Evolutionary conservation across 2,329 filamentous ascomycete species (phyloP).

Genomic region (Fusarium papillatum): DNA sequence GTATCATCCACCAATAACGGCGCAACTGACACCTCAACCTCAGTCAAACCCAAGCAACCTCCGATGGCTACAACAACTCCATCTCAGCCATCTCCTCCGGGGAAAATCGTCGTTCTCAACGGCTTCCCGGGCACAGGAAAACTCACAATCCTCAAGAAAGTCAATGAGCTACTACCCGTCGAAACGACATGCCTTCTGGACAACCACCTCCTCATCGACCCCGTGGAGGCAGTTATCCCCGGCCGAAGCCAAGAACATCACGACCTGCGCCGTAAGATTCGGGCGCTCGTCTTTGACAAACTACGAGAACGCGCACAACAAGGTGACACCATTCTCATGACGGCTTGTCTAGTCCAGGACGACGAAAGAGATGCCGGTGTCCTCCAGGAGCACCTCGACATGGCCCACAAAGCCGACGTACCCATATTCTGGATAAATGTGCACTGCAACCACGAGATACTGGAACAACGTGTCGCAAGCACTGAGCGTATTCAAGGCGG

Average conservation of each 20-base stretch:
- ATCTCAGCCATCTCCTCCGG: not conserved
- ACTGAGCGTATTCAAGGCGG: not conserved
- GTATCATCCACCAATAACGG: not conserved
- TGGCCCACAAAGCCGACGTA: not conserved
- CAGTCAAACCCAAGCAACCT: not conserved
- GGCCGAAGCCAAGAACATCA: constrained; percentile 32
- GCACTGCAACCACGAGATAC: not conserved
- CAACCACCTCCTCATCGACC: constrained; percentile 40
- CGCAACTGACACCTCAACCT: not conserved
- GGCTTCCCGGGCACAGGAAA: constrained; percentile 39
- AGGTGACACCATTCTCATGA: constrained; percentile 31
- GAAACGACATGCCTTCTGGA: constrained; percentile 29
- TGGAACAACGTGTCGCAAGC: not conserved
- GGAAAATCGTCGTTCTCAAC: constrained; percentile 33
- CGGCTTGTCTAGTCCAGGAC: constrained; percentile 27
- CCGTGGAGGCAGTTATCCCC: constrained; percentile 22
- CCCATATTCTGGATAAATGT: constrained; percentile 31
- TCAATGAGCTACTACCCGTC: constrained; percentile 16
- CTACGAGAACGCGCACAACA: constrained; percentile 14
- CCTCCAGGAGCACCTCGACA: constrained; percentile 31
- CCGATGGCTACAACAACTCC: not conserved
- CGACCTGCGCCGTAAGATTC: constrained; percentile 28
- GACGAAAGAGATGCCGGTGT: constrained; percentile 11
- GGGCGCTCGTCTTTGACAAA: constrained; percentile 28
- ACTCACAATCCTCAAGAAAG: constrained; percentile 31